Conservation (phyloP, 306 rosid genomes). For the Gynostemma pentaphyllum region DNA sequence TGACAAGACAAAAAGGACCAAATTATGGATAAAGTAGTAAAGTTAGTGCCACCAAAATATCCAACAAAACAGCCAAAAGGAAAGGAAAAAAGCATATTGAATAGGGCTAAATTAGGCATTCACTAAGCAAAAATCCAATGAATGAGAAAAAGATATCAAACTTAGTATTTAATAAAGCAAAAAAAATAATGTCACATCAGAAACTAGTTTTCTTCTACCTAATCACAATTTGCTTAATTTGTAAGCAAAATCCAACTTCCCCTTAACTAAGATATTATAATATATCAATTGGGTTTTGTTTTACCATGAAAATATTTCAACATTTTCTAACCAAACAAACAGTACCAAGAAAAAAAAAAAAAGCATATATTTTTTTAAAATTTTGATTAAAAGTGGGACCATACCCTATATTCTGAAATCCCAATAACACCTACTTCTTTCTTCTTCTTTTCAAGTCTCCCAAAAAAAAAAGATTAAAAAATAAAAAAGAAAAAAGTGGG, state of each 20-base stretch:
- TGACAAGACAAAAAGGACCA: too few species aligned
- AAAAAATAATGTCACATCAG: background rate
- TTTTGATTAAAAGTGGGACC: conserved; percentile 4
- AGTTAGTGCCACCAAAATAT: too few species aligned
- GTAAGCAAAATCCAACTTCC: conserved; percentile 19
- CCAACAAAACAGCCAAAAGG: too few species aligned
- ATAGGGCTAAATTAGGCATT: too few species aligned
- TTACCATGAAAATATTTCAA: background rate
- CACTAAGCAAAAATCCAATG: background rate
- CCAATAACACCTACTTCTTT: conserved; percentile 8
- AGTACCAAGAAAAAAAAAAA: background rate
- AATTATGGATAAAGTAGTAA: too few species aligned
- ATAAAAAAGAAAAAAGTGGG: background rate
- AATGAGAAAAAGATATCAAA: background rate
- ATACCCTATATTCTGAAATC: conserved; percentile 21
- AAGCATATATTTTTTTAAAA: conserved; percentile 6
- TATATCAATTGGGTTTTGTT: background rate
- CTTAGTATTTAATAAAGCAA: background rate
- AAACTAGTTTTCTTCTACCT: conserved; percentile 11
- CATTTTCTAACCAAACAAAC: conserved; percentile 7
- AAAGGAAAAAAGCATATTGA: too few species aligned
- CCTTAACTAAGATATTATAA: background rate
- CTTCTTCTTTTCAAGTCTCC: background rate
- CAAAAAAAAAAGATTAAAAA: background rate
- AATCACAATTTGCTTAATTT: conserved; percentile 19